Evolutionary conservation across 306 rosid species (phyloP), one percentile per base, ranked within the genome.

Genomic region (Morella rubra): DNA sequence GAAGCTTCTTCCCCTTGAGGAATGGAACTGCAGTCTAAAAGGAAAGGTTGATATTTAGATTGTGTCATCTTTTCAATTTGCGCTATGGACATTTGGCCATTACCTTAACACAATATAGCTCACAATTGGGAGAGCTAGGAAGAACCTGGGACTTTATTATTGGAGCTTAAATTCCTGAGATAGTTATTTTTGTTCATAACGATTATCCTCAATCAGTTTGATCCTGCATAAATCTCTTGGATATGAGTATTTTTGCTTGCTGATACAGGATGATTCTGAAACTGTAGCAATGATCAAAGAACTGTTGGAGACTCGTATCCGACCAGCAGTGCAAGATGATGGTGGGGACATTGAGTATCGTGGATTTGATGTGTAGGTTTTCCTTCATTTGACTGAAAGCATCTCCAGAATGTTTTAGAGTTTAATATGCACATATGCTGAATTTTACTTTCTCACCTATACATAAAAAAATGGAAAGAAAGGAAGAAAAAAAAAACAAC

Each of bases 241-340:
- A 61, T 73, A 15, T 45, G 54, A 75, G 20, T 15, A 10, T 44
- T 18, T 72, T 13, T n/a, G 61, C 15, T 64, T 65, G 19, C 55
- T 70, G 49, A 72, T 83, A 50, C 83, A 92, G 98, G 96, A 90
- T 88, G 98, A 95, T 90, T 95, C 98, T 73, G 98, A 95, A 85
- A 88, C 79, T 8, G 93, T 95, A 77, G 97, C 98, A 1, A 95
- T 95, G 98, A 95, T 95, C 87, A 95, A 95, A 85, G 98, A 95
- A 78, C 81, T 95, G 75, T 80, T 95, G 77, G 98, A 95, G 85
- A 95, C 97, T 60, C 97, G 97, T 45, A 90, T 95, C 76, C 88
- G 98, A 68, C 98, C 98, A 18, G 89, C 97, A 8, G 98, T 95
- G 68, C 97, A 92, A 87, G 98, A 92, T 81, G 98, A 95, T 79